phyloP scores from a whole-genome alignment of 2,329 filamentous ascomycete species.

The Hypomyces perniciosus region DNA sequence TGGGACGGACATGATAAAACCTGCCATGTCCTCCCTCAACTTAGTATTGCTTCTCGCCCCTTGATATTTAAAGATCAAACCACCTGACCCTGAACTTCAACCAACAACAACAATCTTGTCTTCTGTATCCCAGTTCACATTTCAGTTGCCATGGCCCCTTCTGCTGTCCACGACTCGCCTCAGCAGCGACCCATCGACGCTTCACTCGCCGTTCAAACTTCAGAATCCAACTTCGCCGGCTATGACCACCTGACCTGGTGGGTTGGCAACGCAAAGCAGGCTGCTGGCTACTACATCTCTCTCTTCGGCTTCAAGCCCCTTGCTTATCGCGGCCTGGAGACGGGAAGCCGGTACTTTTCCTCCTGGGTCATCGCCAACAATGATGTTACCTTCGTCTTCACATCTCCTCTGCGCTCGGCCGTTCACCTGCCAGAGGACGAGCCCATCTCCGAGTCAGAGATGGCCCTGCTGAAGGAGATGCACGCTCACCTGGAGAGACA shows the following conservation, averaged over 20 bases:
- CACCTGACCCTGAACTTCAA: not conserved
- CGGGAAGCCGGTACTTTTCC: slow-evolving; percentile 71
- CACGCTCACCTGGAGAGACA: slow-evolving; percentile 79
- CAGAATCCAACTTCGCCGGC: slow-evolving; percentile 58
- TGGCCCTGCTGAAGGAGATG: slow-evolving; percentile 63
- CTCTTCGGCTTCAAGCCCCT: slow-evolving; percentile 80
- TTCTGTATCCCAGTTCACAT: slow-evolving; percentile 3
- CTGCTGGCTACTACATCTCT: slow-evolving; percentile 78
- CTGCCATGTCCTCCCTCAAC: too few relatives aligned
- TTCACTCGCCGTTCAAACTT: slow-evolving; percentile 49
- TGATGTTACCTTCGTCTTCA: slow-evolving; percentile 74
- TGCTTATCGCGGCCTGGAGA: slow-evolving; percentile 85
- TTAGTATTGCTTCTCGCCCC: too few relatives aligned
- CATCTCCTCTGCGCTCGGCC: slow-evolving; percentile 66
- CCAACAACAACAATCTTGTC: not conserved
- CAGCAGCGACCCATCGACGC: slow-evolving; percentile 42
- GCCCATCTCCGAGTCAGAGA: slow-evolving; percentile 57
- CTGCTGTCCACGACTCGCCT: slow-evolving; percentile 48
- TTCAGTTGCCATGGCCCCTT: slow-evolving; percentile 47
- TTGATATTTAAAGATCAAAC: not conserved
- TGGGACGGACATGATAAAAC: too few relatives aligned
- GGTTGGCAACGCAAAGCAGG: slow-evolving; percentile 95
- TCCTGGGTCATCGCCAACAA: slow-evolving; percentile 80
- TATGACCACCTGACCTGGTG: slow-evolving; percentile 96
- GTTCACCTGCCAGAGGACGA: slow-evolving; percentile 51